A percentile compares a stretch with the other conserved stretches of the same genome.
phyloP scores from a whole-genome alignment of 495 filamentous ascomycete genomes.

The Podospora fimiseda region DNA sequence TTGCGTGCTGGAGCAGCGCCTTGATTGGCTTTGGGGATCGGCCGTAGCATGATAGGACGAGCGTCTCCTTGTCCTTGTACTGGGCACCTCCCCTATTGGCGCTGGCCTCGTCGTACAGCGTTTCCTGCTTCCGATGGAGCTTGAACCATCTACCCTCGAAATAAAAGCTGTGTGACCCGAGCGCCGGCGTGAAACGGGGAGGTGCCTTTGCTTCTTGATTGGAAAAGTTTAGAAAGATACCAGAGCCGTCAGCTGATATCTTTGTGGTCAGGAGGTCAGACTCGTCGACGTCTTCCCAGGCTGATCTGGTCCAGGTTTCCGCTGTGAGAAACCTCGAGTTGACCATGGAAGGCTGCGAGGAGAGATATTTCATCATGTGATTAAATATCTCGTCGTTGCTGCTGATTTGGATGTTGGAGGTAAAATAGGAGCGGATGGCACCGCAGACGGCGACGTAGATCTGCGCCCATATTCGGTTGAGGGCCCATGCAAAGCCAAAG shows the following conservation, averaged over 20 bases:
- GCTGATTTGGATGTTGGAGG: constrained; percentile 49
- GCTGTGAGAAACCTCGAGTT: constrained; percentile 52
- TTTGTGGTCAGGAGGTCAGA: constrained; percentile 24
- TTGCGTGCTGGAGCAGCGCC: constrained; percentile 50
- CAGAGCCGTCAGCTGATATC: constrained; percentile 29
- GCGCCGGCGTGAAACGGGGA: constrained; percentile 35
- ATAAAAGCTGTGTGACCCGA: constrained; percentile 38
- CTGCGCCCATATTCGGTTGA: constrained; percentile 29
- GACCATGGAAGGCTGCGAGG: constrained; percentile 45
- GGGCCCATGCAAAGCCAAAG: constrained; percentile 34
- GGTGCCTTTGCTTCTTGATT: constrained; percentile 33
- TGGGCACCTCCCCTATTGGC: constrained; percentile 17
- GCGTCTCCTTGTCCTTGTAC: constrained; percentile 34
- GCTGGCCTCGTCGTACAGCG: constrained; percentile 23
- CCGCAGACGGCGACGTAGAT: constrained; percentile 19
- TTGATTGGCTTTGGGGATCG: constrained; percentile 54
- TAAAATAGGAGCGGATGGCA: constrained; percentile 41
- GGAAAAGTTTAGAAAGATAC: constrained; percentile 39
- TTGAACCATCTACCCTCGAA: constrained; percentile 33
- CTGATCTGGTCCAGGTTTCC: constrained; percentile 45
- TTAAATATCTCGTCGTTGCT: constrained; percentile 54
- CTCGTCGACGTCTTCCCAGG: constrained; percentile 48
- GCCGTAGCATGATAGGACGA: constrained; percentile 39
- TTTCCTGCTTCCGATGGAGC: constrained; percentile 32
- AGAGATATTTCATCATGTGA: constrained; percentile 56